Base-by-base conservation (phyloP, 805 yeast genomes). In the Komagataella ulmi region DNA sequence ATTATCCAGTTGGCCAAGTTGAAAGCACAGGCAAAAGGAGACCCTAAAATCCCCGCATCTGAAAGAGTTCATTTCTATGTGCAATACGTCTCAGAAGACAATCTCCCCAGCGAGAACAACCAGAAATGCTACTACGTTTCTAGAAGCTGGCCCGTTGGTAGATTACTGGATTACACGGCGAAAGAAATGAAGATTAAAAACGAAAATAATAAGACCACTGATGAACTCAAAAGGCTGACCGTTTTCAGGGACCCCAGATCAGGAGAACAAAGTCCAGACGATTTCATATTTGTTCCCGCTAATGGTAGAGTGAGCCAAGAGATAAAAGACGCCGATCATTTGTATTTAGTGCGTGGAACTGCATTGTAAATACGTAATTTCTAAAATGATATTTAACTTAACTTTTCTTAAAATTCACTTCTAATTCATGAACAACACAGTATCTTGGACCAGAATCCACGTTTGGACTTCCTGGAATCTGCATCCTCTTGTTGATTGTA, bases 61-160 rank as follows among this genome's bases (percentile, higher is more conserved):
- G 81, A 80, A 56, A 59, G 84, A 45, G 62, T 80, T 0, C 76
- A 79, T 56, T 61, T 77, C 12, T 74, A 77, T 75, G 69, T 73
- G 21, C 61, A 71, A 40, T 72, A 70, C 53, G 62, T 77, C 17
- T 64, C 71, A 24, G 65, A 63, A 50, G 67, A 53, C 49, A 48
- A 46, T 18, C 46, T 50, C 14, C 44, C 54, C 8, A 44, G 53
- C 6, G 43, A 23, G 17, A 51, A 65, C 44, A 60, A 58, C 17
- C 68, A 74, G 1, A 58, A 79, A 17, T 17, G 23, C 19, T 44
- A 18, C 12, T 81, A 59, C 60, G 72, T 80, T 12, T 77, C 78
- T 17, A 75, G 72, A 52, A 64, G 70, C 24, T 80, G 85, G 84
- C 77, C 81, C 0, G 73, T 79, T 36, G 87, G 87, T 1, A 64